Evolutionary conservation across 2,329 filamentous ascomycete species (phyloP), one percentile per base, ranked within the genome.

Genomic region (Talaromyces sp.): DNA sequence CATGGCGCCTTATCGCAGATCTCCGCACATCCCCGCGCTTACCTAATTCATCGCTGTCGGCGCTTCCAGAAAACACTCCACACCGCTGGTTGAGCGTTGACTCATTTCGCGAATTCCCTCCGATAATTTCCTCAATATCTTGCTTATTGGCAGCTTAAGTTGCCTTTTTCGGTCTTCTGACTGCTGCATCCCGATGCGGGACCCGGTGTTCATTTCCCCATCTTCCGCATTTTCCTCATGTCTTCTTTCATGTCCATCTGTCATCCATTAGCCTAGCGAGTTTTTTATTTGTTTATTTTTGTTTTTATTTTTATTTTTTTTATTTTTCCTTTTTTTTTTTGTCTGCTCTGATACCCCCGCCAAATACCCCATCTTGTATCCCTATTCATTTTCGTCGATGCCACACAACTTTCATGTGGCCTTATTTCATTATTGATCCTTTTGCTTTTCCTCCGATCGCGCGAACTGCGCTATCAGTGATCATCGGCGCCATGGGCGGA

Each of bases 21-120:
- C 49, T 56, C 50, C 40, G 29, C 47, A 29, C 36, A 27, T 35
- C 58, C 62, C 58, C 61, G 59, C 58, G 60, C 60, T 64, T 60
- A 63, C 60, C 56, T 64, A 63, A 64, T 63, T 53, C 37, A 2
- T 58, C 58, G 60, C 56, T 60, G 58, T 57, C 49, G 57, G 60
- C 62, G 62, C 52, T 64, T 63, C 56, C 44, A 44, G 58, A 61
- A 61, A 61, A 55, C 40, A 49, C 16, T 24, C 39, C 35, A 33
- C 29, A 46, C 42, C 46, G 43, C 43, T 46, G 43, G 43, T 46
- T 46, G 30, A 44, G 35, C 32, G n/a, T 17, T 40, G 51, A 48
- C 27, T 48, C 44, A 37, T 42, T 46, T 30, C 33, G 30, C 30
- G 42, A 40, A 30, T 49, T 49, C 48, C 49, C 50, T 45, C 44